Evolutionary conservation across 306 rosid species (phyloP).

Genomic region (Casuarina glauca): DNA sequence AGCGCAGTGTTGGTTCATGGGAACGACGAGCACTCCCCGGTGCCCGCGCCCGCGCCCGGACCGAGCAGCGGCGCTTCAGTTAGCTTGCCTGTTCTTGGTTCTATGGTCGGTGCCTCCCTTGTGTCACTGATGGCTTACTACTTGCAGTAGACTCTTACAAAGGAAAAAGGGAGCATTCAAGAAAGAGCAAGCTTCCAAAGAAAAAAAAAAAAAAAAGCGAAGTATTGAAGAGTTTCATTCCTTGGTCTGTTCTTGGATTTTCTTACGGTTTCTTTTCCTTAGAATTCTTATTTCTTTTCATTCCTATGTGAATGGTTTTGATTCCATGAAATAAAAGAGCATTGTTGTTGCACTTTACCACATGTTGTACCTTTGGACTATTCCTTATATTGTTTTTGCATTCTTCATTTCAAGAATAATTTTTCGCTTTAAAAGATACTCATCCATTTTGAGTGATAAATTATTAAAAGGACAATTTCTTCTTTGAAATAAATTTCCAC

Average conservation of each 20-base stretch:
- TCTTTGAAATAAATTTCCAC: no score
- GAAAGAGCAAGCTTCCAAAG: neutral
- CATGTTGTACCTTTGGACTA: no score
- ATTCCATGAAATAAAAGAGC: neutral
- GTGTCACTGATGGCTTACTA: neutral
- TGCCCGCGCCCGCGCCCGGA: constrained; percentile 1
- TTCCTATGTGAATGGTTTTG: neutral
- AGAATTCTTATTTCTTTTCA: neutral
- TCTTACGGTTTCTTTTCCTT: neutral
- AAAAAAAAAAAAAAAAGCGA: neutral
- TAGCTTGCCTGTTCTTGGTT: neutral
- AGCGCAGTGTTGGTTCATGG: neutral
- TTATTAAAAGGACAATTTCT: no score
- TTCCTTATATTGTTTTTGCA: no score
- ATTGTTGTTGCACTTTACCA: neutral
- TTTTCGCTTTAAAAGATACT: no score
- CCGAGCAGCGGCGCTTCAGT: neutral
- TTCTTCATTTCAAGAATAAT: no score
- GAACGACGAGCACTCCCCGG: neutral
- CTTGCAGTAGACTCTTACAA: neutral
- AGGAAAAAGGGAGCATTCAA: neutral
- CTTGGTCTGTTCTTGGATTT: neutral
- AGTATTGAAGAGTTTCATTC: neutral
- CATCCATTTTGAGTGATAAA: no score
- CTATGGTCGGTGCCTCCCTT: constrained; percentile 5